Evolutionary conservation across 164 flowering plant genomes (phyloP), one percentile per base, ranked within the genome.

Genomic region (Saururus chinensis): DNA sequence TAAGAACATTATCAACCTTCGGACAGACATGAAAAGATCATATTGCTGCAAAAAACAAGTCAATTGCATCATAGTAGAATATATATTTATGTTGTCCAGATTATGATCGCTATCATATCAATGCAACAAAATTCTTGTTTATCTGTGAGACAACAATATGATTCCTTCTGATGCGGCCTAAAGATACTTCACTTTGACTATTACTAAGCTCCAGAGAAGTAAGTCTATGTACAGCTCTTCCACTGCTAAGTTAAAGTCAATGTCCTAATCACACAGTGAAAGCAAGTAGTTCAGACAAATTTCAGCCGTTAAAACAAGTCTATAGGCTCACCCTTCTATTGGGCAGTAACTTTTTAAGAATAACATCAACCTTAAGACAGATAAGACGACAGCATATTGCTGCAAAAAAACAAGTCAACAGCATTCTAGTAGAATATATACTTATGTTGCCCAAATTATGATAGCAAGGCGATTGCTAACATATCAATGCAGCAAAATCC

Each of bases 241-340:
- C 49, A 93, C 85, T 9, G 81, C 84, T 40, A 84, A 75, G 55
- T 73, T 70, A 48, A 89, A 78, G 74, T 89, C 90, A 74, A 84
- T 70, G 30, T 63, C 86, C 98, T 92, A 76, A 60, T 35, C 60
- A 78, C 19, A 58, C 21, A 70, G 59, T 56, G 60, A 59, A n/a
- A 54, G 20, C 21, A 35, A 24, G 7, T 63, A 49, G 19, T 7
- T 23, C 16, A 19, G 21, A 35, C 17, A 23, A 24, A 24, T 19
- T 10, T 17, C 35, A 55, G 4, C 58, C 1, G 19, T 55, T 35
- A 17, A 55, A 24, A 9, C 30, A 55, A 24, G 13, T 24, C 9
- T 4, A 23, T 14, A 58, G 35, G 4, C 11, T 45, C 49, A 45
- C 14, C 14, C 11, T 12, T 4, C 17, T 45, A 45, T 12, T 13